These are phyloP conservation scores for Zoysia japonica DNA, from an alignment of 176 grass and related monocot species.

Conservation along the genomic window DNA sequence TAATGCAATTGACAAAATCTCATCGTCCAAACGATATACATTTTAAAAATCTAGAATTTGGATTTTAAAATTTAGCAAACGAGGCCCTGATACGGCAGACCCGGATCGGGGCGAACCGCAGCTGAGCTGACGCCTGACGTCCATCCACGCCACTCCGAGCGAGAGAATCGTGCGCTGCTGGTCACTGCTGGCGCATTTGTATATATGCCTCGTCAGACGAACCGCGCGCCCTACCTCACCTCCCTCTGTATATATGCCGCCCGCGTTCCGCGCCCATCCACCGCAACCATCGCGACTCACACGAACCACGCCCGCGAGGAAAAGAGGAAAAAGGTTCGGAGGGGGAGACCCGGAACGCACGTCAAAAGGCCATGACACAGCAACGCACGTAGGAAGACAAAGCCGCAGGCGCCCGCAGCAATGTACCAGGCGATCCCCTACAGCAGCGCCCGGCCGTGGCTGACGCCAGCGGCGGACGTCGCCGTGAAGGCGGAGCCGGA, in stretches of 20 bases:
- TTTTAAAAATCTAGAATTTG: too few species aligned
- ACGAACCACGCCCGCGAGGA: slow-evolving; percentile 31
- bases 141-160: too few species aligned
- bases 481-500: slow-evolving; percentile 34
- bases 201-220: not conserved
- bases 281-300: slow-evolving; percentile 13
- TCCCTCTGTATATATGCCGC: slow-evolving; percentile 36
- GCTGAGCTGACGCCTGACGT: too few species aligned
- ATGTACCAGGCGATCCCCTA: slow-evolving; percentile 85
- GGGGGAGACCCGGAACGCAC: not conserved
- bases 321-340: too few species aligned
- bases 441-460: slow-evolving; percentile 57
- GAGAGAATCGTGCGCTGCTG: too few species aligned
- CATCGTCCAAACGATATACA: too few species aligned
- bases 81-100: too few species aligned
- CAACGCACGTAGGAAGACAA: not conserved
- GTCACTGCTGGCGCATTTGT: not conserved
- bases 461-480: slow-evolving; percentile 25
- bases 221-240: slow-evolving; percentile 42
- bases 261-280: slow-evolving; percentile 5
- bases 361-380: not conserved
- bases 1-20: too few species aligned
- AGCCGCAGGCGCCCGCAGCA: not conserved
- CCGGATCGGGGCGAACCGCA: too few species aligned
- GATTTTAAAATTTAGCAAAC: too few species aligned